These are phyloP conservation scores for Mortierella sp. DNA, from an alignment of 371 early-diverging fungal genomes.

Conservation along the genomic window DNA sequence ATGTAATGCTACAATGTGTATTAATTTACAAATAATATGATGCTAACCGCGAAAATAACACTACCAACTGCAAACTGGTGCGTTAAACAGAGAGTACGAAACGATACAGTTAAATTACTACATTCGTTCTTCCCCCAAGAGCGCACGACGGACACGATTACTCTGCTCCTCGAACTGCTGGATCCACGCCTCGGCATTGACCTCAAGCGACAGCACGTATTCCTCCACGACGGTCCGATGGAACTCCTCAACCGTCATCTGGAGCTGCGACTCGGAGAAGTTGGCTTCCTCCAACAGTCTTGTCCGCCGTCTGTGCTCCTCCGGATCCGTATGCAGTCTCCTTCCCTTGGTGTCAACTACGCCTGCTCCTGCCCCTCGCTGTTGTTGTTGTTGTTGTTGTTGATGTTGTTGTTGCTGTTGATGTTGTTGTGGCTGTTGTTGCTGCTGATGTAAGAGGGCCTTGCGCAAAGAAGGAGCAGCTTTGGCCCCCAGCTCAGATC, in stretches of 20 bases:
- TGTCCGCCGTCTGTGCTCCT: conserved; percentile 20
- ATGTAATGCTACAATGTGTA: too few relatives aligned
- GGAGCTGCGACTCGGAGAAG: conserved; percentile 33
- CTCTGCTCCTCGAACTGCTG: conserved; percentile 52
- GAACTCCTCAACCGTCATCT: conserved; percentile 55
- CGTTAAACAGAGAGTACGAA: not conserved
- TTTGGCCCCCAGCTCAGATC: not conserved
- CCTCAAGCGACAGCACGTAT: conserved; percentile 38
- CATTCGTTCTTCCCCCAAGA: conserved; percentile 31
- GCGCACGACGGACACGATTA: conserved; percentile 34
- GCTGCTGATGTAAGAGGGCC: not conserved
- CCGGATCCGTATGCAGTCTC: conserved; percentile 14
- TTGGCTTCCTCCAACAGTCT: conserved; percentile 25
- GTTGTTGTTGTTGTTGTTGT: not conserved
- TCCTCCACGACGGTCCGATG: conserved; percentile 37
- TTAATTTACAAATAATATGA: too few relatives aligned
- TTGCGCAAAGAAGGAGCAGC: not conserved
- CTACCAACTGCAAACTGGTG: too few relatives aligned
- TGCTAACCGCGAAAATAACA: too few relatives aligned
- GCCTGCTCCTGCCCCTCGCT: not conserved
- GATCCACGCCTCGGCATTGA: conserved; percentile 40
- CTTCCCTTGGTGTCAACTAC: not conserved
- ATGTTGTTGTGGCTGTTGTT: not conserved
- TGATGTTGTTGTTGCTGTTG: not conserved
- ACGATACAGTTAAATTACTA: not conserved